Percentiles rank a stretch among this genome's conserved stretches.
Evolutionary conservation across 1,284 basidiomycete genomes (phyloP).

Genomic region (Ganoderma sinense): DNA sequence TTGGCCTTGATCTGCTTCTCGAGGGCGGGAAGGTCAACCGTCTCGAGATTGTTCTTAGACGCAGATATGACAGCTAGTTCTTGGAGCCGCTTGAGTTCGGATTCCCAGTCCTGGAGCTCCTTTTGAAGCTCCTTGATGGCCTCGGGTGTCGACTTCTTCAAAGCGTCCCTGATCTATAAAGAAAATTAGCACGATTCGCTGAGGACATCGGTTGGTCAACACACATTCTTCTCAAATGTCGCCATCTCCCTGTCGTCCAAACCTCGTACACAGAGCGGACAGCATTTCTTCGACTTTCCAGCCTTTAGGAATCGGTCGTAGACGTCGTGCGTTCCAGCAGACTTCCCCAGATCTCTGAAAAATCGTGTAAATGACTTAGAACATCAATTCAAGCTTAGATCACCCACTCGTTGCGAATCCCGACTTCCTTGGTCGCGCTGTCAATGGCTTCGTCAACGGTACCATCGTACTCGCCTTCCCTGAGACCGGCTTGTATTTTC

Average conservation of each 20-base stretch:
- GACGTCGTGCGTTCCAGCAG: conserved; percentile 56
- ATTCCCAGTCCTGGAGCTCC: conserved; percentile 69
- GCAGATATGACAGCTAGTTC: conserved; percentile 62
- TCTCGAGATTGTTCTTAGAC: conserved; percentile 59
- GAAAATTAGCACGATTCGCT: neutral
- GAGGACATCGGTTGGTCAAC: conserved; percentile 30
- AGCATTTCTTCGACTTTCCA: conserved; percentile 73
- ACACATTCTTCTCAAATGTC: conserved; percentile 74
- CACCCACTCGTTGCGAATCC: conserved; percentile 61
- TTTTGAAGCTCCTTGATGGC: conserved; percentile 47
- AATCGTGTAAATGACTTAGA: neutral
- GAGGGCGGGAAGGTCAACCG: conserved; percentile 70
- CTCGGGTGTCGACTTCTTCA: conserved; percentile 56
- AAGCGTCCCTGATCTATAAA: conserved; percentile 60
- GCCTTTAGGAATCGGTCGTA: conserved; percentile 70
- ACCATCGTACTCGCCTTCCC: conserved; percentile 38
- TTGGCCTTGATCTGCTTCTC: conserved; percentile 69
- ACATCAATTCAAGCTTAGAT: neutral
- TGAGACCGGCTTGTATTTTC: conserved; percentile 56
- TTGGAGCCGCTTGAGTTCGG: conserved; percentile 65
- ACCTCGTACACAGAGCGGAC: conserved; percentile 79
- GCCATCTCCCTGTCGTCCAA: conserved; percentile 70
- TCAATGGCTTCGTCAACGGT: conserved; percentile 65
- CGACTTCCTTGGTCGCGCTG: conserved; percentile 61
- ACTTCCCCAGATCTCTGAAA: conserved; percentile 38